Percentiles rank a stretch among this genome's conserved stretches.
These are phyloP conservation scores for Neoboletus brunneissimus DNA, from an alignment of 768 basidiomycete genomes.

Conservation along the genomic window DNA sequence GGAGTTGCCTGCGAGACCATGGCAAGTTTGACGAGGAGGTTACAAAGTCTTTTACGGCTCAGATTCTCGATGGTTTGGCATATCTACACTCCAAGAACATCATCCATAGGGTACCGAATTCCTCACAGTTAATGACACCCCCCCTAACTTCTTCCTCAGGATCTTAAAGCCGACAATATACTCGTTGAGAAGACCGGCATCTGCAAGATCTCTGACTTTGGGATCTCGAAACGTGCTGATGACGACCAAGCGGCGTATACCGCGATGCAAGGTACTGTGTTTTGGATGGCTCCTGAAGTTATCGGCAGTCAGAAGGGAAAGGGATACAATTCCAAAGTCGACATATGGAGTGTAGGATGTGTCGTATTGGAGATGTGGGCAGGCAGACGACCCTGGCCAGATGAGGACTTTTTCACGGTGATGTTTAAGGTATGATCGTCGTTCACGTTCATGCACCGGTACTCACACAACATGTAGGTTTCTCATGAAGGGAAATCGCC, in stretches of 20 bases:
- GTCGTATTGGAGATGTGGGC: conserved; percentile 99
- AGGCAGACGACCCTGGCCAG: conserved; percentile 91
- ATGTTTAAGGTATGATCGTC: conserved; percentile 77
- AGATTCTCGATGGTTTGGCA: conserved; percentile 88
- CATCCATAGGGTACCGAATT: conserved; percentile 72
- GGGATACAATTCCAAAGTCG: conserved; percentile 95
- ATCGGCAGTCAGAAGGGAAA: conserved; percentile 76
- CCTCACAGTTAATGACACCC: background rate
- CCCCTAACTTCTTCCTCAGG: conserved; percentile 43
- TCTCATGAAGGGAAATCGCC: conserved; percentile 84
- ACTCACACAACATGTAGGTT: conserved; percentile 47
- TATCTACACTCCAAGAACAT: conserved; percentile 93
- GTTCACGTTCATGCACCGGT: background rate
- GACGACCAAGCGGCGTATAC: conserved; percentile 83
- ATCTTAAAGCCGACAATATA: conserved; percentile 98
- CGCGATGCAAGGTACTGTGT: conserved; percentile 96
- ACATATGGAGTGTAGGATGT: conserved; percentile 99
- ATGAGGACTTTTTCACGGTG: conserved; percentile 86
- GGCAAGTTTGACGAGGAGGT: conserved; percentile 92
- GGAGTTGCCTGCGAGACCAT: conserved; percentile 84
- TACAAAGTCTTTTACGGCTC: conserved; percentile 86
- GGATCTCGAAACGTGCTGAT: conserved; percentile 94
- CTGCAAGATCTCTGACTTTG: conserved; percentile 98
- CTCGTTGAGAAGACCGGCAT: conserved; percentile 88
- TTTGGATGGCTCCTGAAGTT: conserved; percentile 99